Percentiles rank a stretch among this genome's conserved stretches.
These are phyloP conservation scores for Trichoderma atrobrunneum DNA, from an alignment of 2,329 filamentous ascomycete species.

Conservation along the genomic window DNA sequence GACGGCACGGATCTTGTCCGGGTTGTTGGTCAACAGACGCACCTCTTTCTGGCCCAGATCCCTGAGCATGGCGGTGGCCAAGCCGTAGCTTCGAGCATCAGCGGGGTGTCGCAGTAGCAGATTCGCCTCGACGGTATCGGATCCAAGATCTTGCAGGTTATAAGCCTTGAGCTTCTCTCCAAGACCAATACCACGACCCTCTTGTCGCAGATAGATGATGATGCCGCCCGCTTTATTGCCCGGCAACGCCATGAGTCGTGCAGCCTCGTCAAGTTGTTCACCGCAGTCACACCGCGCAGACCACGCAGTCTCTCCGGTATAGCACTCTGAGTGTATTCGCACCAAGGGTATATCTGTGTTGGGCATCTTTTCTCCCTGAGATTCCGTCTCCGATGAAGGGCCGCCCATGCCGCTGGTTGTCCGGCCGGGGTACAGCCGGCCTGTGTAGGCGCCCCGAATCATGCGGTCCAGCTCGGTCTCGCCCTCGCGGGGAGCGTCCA, in stretches of 20 bases:
- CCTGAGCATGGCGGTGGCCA: constrained; percentile 91
- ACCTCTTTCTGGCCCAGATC: constrained; percentile 81
- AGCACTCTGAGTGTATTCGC: constrained; percentile 96
- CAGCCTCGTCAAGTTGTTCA: constrained; percentile 95
- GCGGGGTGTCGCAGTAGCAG: constrained; percentile 86
- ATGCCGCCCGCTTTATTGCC: constrained; percentile 68
- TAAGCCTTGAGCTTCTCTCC: constrained; percentile 97
- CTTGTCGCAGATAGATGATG: constrained; percentile 93
- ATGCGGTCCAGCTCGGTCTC: constrained; percentile 89
- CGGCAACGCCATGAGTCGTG: constrained; percentile 81
- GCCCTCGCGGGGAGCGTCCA: constrained; percentile 69
- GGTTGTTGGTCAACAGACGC: constrained; percentile 89
- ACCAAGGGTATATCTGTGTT: constrained; percentile 62
- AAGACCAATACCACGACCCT: constrained; percentile 91
- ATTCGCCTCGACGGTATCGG: constrained; percentile 97
- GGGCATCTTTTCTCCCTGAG: constrained; percentile 18
- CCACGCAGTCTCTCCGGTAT: constrained; percentile 98
- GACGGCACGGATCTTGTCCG: constrained; percentile 91
- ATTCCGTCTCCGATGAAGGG: constrained; percentile 27
- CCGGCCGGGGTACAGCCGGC: constrained; percentile 80
- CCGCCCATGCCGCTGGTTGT: constrained; percentile 64
- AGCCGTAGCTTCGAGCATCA: constrained; percentile 88
- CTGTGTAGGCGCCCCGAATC: constrained; percentile 90
- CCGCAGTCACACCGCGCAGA: constrained; percentile 96
- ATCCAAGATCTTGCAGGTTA: constrained; percentile 92